Conservation (phyloP, 139 green algal species). For the Chlorella sp. region DNA sequence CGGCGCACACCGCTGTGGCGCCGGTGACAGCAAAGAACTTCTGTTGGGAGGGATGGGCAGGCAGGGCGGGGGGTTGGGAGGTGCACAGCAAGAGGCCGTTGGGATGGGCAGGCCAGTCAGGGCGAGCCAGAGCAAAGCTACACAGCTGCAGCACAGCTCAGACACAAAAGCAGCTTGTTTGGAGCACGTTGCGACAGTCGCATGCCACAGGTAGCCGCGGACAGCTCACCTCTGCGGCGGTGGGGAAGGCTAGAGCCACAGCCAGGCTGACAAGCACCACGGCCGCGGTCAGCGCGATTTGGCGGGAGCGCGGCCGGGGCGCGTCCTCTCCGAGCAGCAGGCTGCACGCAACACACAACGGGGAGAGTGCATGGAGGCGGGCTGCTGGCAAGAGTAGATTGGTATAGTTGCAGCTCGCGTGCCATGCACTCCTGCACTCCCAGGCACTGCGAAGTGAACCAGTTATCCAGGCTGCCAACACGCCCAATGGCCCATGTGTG, state of each 20-base stretch:
- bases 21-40: conserved; percentile 58
- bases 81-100: no score
- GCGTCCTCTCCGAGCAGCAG: conserved; percentile 63
- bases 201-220: no score
- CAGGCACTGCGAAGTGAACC: no score
- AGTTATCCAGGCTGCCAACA: no score
- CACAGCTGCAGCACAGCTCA: no score
- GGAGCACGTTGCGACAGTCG: no score
- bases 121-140: no score
- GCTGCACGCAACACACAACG: conserved; percentile 11
- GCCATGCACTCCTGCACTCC: no score
- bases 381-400: background rate
- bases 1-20: conserved; percentile 52
- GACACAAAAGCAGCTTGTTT: no score
- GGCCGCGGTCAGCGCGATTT: conserved; percentile 54
- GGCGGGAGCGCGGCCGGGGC: conserved; percentile 43
- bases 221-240: conserved; percentile 46
- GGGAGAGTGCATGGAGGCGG: background rate
- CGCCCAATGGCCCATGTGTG: no score
- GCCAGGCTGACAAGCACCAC: conserved; percentile 38
- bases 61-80: background rate
- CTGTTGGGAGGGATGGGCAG: background rate
- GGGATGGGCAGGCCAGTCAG: no score
- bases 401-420: background rate
- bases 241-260: conserved; percentile 59